phyloP scores from a whole-genome alignment of 306 rosid genomes.

The Sicyos baderoa region DNA sequence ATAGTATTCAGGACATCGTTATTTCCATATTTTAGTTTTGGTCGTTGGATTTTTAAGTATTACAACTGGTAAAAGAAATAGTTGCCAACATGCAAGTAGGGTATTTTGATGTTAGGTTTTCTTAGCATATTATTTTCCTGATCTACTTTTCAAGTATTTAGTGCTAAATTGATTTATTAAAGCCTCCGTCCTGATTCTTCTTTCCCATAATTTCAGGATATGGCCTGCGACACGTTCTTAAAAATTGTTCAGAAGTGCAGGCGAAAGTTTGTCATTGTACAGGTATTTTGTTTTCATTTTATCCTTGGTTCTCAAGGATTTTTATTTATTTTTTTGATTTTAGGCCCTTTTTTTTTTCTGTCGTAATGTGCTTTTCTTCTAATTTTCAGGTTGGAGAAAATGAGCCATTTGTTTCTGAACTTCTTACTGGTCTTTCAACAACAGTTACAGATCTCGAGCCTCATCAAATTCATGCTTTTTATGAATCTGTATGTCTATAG shows the following conservation, averaged over 20 bases:
- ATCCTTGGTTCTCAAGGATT: background rate
- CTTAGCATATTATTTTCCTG: background rate
- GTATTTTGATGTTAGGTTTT: background rate
- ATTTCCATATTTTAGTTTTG: background rate
- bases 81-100: background rate
- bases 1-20: slow-evolving; percentile 2
- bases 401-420: slow-evolving; percentile 96
- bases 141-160: background rate
- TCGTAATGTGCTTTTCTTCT: slow-evolving; percentile 11
- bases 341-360: background rate
- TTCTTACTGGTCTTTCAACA: slow-evolving; percentile 68
- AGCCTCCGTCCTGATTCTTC: background rate
- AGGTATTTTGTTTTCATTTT: slow-evolving; percentile 34
- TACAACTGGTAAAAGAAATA: background rate
- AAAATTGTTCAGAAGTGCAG: slow-evolving; percentile 95
- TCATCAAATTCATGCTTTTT: slow-evolving; percentile 89
- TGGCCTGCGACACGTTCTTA: slow-evolving; percentile 96
- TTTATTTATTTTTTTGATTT: background rate
- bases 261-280: slow-evolving; percentile 86
- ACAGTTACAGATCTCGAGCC: slow-evolving; percentile 89
- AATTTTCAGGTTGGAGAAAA: slow-evolving; percentile 77
- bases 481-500: slow-evolving; percentile 68
- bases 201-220: slow-evolving; percentile 51
- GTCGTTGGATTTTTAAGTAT: background rate
- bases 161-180: background rate